phyloP scores from a whole-genome alignment of 2,329 filamentous ascomycete genomes.

The Zasmidium cellare region DNA sequence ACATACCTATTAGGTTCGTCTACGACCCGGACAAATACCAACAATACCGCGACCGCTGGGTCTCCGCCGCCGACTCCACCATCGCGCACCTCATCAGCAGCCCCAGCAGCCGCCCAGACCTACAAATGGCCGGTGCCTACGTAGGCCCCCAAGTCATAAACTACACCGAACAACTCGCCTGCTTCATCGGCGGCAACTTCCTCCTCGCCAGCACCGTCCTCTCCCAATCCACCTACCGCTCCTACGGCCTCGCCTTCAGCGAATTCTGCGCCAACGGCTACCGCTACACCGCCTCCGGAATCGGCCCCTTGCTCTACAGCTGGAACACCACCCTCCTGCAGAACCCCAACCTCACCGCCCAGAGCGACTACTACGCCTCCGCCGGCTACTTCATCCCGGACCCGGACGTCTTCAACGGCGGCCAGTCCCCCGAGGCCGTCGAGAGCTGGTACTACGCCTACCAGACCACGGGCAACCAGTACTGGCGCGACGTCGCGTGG shows the following conservation, averaged over 20 bases:
- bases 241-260: constrained; percentile 73
- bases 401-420: constrained; percentile 23
- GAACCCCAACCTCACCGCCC: constrained; percentile 23
- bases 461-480: constrained; percentile 17
- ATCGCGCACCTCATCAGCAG: constrained; percentile 70
- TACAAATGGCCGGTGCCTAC: constrained; percentile 50
- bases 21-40: constrained; percentile 69
- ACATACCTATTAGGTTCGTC: constrained; percentile 50
- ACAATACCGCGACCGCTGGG: constrained; percentile 70
- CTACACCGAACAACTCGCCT: constrained; percentile 60
- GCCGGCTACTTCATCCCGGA: constrained; percentile 64
- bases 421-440: constrained; percentile 52
- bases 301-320: constrained; percentile 68
- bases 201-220: constrained; percentile 78
- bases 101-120: constrained; percentile 64
- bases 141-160: constrained; percentile 44
- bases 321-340: constrained; percentile 39
- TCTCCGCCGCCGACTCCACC: constrained; percentile 71
- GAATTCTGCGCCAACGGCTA: constrained; percentile 78
- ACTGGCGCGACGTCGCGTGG: constrained; percentile 18
- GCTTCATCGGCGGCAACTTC: constrained; percentile 84
- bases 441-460: constrained; percentile 21
- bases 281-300: constrained; percentile 63
- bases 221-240: constrained; percentile 63
- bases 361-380: constrained; percentile 62